Evolutionary conservation across 2,329 filamentous ascomycete species (phyloP), one percentile per base, ranked within the genome.

Genomic region (Diaporthe sp.): DNA sequence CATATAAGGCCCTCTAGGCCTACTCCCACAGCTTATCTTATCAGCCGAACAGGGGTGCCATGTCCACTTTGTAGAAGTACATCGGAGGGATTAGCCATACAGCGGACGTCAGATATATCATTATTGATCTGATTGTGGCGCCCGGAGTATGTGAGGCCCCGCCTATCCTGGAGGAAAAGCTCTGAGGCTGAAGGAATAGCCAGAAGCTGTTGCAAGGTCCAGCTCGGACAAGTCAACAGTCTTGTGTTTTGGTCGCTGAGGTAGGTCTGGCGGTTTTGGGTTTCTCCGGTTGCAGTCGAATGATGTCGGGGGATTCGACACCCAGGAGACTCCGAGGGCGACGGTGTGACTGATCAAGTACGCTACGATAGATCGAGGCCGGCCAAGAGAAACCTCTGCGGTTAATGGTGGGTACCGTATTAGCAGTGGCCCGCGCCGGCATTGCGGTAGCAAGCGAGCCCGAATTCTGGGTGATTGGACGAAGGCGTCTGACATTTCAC

Each of bases 301-400:
- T 30, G 61, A 69, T 30, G 25, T 74, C 69, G 73, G 73, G 58
- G 25, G 30, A 25, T 74, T 72, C 66, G 71, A 53, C 58, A 47
- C 53, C 27, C 32, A 32, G 37, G 44, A 50, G 58, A 71, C 39
- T 27, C 73, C 71, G 65, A 71, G n/a, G 17, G 30, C 55, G 55
- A 65, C 53, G 63, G 65, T 70, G 71, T 75, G 61, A 59, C 71
- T 59, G 63, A 27, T 58, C 39, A 27, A 32, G 22, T 17, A 5
- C 32, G 35, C n/a, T 5, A 22, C 25, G 10, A 4, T 27, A 39
- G 63, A 39, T 39, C 47, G 47, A 39, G 32, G 13, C 8, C 47
- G 39, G n/a, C 63, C 44, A 25, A 51, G 42, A 65, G 59, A 51
- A 15, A 27, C 17, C 44, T 65, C 22, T 37, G 42, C 65, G 72